Evolutionary conservation across 805 yeast genomes (phyloP), one percentile per base, ranked within the genome.

Genomic region (Pichia cephalocereana): DNA sequence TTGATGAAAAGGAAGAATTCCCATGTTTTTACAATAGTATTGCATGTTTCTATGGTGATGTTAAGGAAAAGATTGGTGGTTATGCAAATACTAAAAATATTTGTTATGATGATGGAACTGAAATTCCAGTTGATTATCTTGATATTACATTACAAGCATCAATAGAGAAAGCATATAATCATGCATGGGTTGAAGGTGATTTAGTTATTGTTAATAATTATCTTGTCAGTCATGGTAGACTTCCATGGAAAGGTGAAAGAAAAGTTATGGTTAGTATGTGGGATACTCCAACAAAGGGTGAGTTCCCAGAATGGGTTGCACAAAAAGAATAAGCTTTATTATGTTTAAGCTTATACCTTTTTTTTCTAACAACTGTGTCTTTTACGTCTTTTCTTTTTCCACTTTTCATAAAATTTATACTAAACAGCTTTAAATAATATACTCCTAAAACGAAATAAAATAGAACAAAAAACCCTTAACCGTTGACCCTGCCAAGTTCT

Each of bases 201-300:
- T 18, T 44, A 11, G n/a, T 44, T 6, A 17, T 44, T 14, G 32
- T 39, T 19, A 42, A 44, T n/a, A 44, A 44, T 15, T 44, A 44
- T 32, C 47, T 38, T 8, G 47, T 44, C 6, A 38, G 38, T 17
- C 43, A 44, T 30, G 47, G 47, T 4, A 44, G 47, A 39, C 43
- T 30, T 7, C 47, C 47, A 3, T 39, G 47, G 43, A n/a, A 6
- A 3, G 47, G 10, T 6, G 47, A 44, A 18, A 19, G 47, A 15
- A 26, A 38, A 5, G 38, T 44, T 8, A 30, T 44, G 18, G 47
- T 44, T 6, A 44, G 47, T 32, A 44, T 44, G 43, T 44, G 47
- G 47, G 43, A 44, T 17, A 34, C 31, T 30, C 31, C 31, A 30
- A 7, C 9, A 30, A 30, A 30, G 12, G 31, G 12, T 30, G 31